Evolutionary conservation across 2,329 filamentous ascomycete species (phyloP), one percentile per base, ranked within the genome.

Genomic region (Coleophoma crateriformis): DNA sequence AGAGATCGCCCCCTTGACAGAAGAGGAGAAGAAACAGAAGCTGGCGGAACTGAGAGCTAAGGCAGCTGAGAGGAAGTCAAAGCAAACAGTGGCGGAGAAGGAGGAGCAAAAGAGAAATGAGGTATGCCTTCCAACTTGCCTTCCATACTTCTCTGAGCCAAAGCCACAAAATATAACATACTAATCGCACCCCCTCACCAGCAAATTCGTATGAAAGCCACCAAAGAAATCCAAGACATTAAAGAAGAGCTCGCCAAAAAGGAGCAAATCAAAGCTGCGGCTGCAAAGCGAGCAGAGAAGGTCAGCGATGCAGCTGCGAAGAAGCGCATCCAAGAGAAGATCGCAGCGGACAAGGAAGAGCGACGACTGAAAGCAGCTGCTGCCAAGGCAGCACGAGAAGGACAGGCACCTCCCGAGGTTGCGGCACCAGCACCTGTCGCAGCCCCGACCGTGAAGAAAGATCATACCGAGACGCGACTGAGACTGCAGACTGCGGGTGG

Each of bases 301-400:
- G 73, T 81, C 39, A 89, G 87, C 14, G 94, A 97, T 47, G 68
- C 86, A 8, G 89, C 90, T 40, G 92, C 90, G 11, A 94, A 92
- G 75, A 88, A 86, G 69, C 82, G 88, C 34, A 92, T 96, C 67
- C 86, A 90, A 71, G 91, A 90, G 50, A 91, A 91, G 77, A 96
- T 99, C 56, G 91, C 94, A 59, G 91, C 88, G 13, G 91, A 97
- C 72, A 96, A 95, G 75, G 87, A 89, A 59, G 90, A 92, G 62
- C 84, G 94, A 48, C 84, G 88, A 56, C 78, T 86, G 56, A 95
- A 94, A 67, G 85, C 89, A 3, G 94, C 96, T 63, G 76, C 82
- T 50, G 88, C 90, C 60, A 95, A 92, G 71, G 91, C 91, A 1
- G 81, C 82, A 49, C 81, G 92, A n/a, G 88, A 90, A 58, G 91